Evolutionary conservation across 805 yeast species (phyloP).

Genomic region (Maudiozyma barnettii): DNA sequence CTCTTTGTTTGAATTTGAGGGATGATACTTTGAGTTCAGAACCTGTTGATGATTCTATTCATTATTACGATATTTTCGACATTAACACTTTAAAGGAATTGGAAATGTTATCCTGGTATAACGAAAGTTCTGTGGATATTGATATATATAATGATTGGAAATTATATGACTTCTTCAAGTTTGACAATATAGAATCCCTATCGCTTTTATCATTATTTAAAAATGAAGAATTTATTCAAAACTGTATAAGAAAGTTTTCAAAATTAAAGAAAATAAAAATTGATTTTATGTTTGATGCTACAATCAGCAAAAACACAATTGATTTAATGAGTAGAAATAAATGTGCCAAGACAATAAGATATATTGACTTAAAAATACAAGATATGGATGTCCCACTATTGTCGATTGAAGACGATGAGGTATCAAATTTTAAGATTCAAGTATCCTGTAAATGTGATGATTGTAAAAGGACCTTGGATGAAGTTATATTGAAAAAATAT

Average conservation of each 20-base stretch:
- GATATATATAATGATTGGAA: slow-evolving; percentile 20
- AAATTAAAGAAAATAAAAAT: slow-evolving; percentile 26
- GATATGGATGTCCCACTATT: slow-evolving; percentile 16
- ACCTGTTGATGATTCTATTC: slow-evolving; percentile 3
- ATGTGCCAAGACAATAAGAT: slow-evolving; percentile 21
- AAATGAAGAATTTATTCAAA: slow-evolving; percentile 17
- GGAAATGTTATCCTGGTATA: slow-evolving; percentile 34
- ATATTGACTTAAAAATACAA: slow-evolving; percentile 27
- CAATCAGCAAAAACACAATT: slow-evolving; percentile 13
- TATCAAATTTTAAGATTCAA: slow-evolving; percentile 14
- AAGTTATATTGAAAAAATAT: slow-evolving; percentile 25
- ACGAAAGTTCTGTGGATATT: slow-evolving; percentile 8
- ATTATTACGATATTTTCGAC: slow-evolving; percentile 28
- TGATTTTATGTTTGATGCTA: slow-evolving; percentile 26
- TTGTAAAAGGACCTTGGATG: slow-evolving; percentile 19
- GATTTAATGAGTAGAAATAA: slow-evolving; percentile 17
- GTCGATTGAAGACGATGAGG: slow-evolving; percentile 14
- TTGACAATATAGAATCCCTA: slow-evolving; percentile 25
- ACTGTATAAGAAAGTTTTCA: slow-evolving; percentile 18
- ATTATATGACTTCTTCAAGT: slow-evolving; percentile 24
- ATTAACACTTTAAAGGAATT: slow-evolving; percentile 20
- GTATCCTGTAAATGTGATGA: slow-evolving; percentile 20
- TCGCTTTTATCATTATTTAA: slow-evolving; percentile 28
- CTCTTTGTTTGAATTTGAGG: slow-evolving; percentile 22
- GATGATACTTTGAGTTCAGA: slow-evolving; percentile 18